Evolutionary conservation across 1,284 basidiomycete species (phyloP), one percentile per base, ranked within the genome.

Genomic region (Heterobasidion parviporum): DNA sequence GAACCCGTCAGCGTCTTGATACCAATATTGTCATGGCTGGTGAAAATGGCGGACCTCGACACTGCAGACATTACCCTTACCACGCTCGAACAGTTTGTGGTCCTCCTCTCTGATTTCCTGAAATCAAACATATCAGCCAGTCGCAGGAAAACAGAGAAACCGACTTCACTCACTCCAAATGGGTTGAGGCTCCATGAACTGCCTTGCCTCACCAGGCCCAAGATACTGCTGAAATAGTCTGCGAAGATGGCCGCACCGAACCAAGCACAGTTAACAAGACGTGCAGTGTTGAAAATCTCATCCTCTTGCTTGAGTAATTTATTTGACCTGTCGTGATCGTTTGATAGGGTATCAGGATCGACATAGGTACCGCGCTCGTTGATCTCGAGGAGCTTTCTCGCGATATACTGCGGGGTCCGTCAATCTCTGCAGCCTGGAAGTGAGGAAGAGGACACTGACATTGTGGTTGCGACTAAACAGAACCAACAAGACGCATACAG

Each of bases 381-480:
- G 63, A 94, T 84, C 64, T 87, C 81, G 57, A 89, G 74, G 5
- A 95, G 72, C 62, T 84, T 89, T 59, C 76, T 74, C 6, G 87
- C 90, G 61, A 95, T 92, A 66, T 87, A 91, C 89, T 91, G 57
- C 18, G 35, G 26, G 7, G 32, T 12, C 6, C 53, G 10, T 50
- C 26, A 54, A 44, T 6, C 26, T 43, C 16, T n/a, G 32, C 47
- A 38, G 41, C 8, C 3, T 33, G 47, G 15, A 15, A 20, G 45
- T 34, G 7, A 32, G 33, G n/a, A 18, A 50, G 34, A 15, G 10
- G 48, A n/a, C 7, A 70, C 83, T 60, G 59, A 89, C 88, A 65
- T 95, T 95, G 70, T 95, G 92, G 62, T 92, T 92, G 18, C 90
- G 76, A 63, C 79, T 88, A 76, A 95, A 94, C 15, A 93, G 66